Base-by-base conservation (phyloP, 2,329 filamentous ascomycete genomes). In the Xylaria sp. region DNA sequence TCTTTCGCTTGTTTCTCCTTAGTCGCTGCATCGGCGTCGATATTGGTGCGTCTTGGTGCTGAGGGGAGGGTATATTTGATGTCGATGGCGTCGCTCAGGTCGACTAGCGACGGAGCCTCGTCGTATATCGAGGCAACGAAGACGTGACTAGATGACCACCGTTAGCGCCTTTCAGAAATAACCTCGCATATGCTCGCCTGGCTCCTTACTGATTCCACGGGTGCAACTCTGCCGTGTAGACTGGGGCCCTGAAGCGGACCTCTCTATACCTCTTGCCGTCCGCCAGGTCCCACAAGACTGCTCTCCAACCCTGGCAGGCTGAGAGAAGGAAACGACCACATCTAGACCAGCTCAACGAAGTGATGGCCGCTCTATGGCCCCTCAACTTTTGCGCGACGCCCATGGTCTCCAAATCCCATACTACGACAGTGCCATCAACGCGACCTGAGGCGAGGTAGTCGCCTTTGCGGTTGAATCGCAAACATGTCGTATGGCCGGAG, bases 341-440 rank as follows among this genome's bases (percentile, higher is more conserved):
- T 75, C 91, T 88, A 62, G 95, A 98, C 96, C 96, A 99, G 83
- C 94, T 97, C 69, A 99, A 82, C 61, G 93, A 97, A 75, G 97
- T 95, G 66, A 99, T 94, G 79, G 96, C 95, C 78, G 93, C 91
- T 60, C 93, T 97, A 82, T 99, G 96, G 13, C 95, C 96, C 73
- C 94, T 90, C 72, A 99, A 85, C 82, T 98, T 99, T 78, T 94
- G 91, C 67, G 96, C 96, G 4, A 98, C 93, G 46, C 96, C 95
- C 86, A 97, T 97, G 10, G 97, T 99, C 82, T 99, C 97, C 59
- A 98, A 89, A 79, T 99, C 96, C 87, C 97, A 99, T 56, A 99
- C 92, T 65, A 97, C 93, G 50, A 99, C 92, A 5, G 94, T 96
- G 74, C 96, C 96, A 82, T 99, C 96, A 71, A 94, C 93, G 78